These are phyloP conservation scores for Russula compacta DNA, from an alignment of 768 basidiomycete genomes.

Conservation along the genomic window DNA sequence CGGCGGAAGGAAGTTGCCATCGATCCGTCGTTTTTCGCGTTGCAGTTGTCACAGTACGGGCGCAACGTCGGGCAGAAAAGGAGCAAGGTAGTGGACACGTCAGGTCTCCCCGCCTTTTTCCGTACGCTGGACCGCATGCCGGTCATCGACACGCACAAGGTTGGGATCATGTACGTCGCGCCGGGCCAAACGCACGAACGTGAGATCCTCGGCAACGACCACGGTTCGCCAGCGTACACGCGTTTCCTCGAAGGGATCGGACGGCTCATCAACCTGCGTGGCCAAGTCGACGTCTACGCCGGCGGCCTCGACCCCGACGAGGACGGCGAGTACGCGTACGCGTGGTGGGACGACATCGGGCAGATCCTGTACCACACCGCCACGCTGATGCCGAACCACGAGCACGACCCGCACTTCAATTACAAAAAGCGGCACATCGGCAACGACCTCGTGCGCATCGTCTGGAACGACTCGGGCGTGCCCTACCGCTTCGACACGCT, in stretches of 20 bases:
- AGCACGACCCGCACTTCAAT: conserved; percentile 57
- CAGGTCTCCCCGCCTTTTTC: conserved; percentile 49
- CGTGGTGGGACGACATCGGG: conserved; percentile 98
- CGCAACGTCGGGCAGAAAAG: conserved; percentile 38
- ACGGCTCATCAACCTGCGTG: conserved; percentile 75
- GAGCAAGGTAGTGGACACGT: conserved; percentile 43
- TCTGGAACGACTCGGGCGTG: conserved; percentile 95
- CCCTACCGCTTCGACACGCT: conserved; percentile 90
- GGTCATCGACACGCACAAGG: conserved; percentile 95
- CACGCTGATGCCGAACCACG: conserved; percentile 87
- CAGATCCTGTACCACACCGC: conserved; percentile 94
- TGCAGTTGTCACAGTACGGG: conserved; percentile 78
- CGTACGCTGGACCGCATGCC: conserved; percentile 72
- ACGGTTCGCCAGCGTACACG: conserved; percentile 92
- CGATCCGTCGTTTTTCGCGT: conserved; percentile 76
- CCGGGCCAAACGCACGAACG: conserved; percentile 78
- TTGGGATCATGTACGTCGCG: conserved; percentile 93
- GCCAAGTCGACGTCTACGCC: conserved; percentile 86
- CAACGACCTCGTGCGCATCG: conserved; percentile 91
- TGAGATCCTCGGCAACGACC: conserved; percentile 81
- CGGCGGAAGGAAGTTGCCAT: conserved; percentile 77
- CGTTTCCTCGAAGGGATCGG: conserved; percentile 89
- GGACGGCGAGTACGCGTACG: conserved; percentile 95
- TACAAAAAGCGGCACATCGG: conserved; percentile 95
- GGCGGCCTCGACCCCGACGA: conserved; percentile 86